Conservation (phyloP, 2,329 filamentous ascomycete species). For the Pyricularia grisea region DNA sequence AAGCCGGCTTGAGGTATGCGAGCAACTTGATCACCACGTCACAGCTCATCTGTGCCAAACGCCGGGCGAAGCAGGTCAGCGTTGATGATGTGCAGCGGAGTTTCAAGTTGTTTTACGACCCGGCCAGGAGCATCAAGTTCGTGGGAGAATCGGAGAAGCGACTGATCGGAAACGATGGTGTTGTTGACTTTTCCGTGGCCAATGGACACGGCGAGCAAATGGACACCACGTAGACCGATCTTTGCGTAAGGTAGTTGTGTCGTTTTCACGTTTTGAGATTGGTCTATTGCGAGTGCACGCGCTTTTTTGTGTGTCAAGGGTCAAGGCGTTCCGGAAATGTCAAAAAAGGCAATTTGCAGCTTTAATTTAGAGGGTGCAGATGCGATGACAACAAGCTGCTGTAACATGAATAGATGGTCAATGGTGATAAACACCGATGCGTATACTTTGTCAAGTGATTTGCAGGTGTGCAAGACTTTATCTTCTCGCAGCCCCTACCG, state of each 20-base stretch:
- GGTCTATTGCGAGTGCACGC: not conserved
- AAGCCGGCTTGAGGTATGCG: constrained; percentile 88
- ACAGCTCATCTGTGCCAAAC: constrained; percentile 77
- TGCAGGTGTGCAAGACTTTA: not conserved
- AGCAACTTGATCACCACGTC: constrained; percentile 96
- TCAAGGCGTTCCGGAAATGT: constrained; percentile 4
- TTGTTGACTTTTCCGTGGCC: constrained; percentile 57
- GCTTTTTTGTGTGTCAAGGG: constrained; percentile 5
- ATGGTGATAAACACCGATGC: not conserved
- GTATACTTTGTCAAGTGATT: not conserved
- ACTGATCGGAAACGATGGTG: constrained; percentile 80
- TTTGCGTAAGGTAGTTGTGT: not conserved
- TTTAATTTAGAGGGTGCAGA: not conserved
- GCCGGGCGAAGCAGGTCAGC: constrained; percentile 72
- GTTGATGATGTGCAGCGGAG: constrained; percentile 88
- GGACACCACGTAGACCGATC: constrained; percentile 16
- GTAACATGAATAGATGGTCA: not conserved
- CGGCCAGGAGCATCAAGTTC: constrained; percentile 78
- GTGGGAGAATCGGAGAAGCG: constrained; percentile 85
- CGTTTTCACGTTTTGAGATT: not conserved
- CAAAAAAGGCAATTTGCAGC: constrained; percentile 3
- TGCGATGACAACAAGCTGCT: not conserved
- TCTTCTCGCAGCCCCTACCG: not conserved
- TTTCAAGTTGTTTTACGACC: constrained; percentile 91
- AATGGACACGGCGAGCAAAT: constrained; percentile 40